Conservation (phyloP, 805 yeast species). For the Candida maesae region DNA sequence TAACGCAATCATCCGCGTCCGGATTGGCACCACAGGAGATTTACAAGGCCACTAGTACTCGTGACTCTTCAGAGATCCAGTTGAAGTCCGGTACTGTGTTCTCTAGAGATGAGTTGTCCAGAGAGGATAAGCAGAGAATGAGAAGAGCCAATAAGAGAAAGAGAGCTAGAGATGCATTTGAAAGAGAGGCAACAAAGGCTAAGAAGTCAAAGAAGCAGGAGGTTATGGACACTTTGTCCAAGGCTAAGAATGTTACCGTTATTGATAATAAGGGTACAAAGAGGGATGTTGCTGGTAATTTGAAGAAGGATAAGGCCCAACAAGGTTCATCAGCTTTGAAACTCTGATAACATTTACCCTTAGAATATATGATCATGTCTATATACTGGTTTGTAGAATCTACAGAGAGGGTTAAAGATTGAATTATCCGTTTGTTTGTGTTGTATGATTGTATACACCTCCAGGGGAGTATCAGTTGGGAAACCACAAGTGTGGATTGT, state of each 20-base stretch:
- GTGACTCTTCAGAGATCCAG: slow-evolving; percentile 56
- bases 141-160: slow-evolving; percentile 85
- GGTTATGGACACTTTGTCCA: slow-evolving; percentile 65
- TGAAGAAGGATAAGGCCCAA: slow-evolving; percentile 39
- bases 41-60: slow-evolving; percentile 48
- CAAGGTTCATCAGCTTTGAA: slow-evolving; percentile 25
- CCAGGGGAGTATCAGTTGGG: no score
- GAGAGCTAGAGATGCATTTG: slow-evolving; percentile 51
- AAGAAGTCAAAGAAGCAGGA: slow-evolving; percentile 55
- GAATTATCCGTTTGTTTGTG: no score
- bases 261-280: slow-evolving; percentile 73
- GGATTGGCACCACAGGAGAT: slow-evolving; percentile 95
- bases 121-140: slow-evolving; percentile 82
- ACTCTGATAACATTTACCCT: slow-evolving; percentile 15
- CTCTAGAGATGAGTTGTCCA: slow-evolving; percentile 74
- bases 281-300: slow-evolving; percentile 68
- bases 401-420: no score
- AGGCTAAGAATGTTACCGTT: slow-evolving; percentile 73
- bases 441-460: no score
- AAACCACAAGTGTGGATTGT: no score
- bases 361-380: no score
- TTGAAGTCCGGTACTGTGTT: slow-evolving; percentile 76
- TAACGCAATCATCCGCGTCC: slow-evolving; percentile 66
- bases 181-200: slow-evolving; percentile 33
- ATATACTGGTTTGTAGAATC: no score